Percentiles rank a stretch among this genome's conserved stretches.
phyloP scores from a whole-genome alignment of 345 rosid species.

The Streptanthus diversifolius region DNA sequence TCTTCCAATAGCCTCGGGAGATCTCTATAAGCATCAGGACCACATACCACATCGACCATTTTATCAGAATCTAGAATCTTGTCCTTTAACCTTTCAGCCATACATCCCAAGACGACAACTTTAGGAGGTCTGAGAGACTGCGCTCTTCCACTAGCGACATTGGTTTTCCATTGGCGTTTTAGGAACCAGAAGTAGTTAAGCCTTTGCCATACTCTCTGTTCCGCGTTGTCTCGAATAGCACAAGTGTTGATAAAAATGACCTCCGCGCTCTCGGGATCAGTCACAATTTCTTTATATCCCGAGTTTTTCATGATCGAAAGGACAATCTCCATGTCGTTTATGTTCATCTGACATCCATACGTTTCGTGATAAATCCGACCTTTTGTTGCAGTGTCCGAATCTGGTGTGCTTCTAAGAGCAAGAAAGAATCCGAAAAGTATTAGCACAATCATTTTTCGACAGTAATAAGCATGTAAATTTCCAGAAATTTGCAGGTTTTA shows the following conservation, averaged over 20 bases:
- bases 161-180: slow-evolving; percentile 83
- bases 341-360: slow-evolving; percentile 94
- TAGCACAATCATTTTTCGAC: background rate
- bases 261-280: slow-evolving; percentile 83
- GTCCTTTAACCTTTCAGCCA: slow-evolving; percentile 94
- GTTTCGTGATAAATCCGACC: slow-evolving; percentile 93
- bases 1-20: slow-evolving; percentile 76
- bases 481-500: background rate
- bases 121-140: slow-evolving; percentile 69
- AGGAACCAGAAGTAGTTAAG: slow-evolving; percentile 95
- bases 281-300: slow-evolving; percentile 64
- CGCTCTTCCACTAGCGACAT: slow-evolving; percentile 65
- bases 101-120: slow-evolving; percentile 93
- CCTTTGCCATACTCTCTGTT: slow-evolving; percentile 95
- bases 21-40: slow-evolving; percentile 94
- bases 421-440: background rate
- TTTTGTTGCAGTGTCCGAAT: slow-evolving; percentile 38
- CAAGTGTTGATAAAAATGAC: slow-evolving; percentile 85
- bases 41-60: slow-evolving; percentile 98
- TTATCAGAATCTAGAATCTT: slow-evolving; percentile 88
- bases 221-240: slow-evolving; percentile 88
- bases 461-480: background rate
- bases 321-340: slow-evolving; percentile 94
- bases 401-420: slow-evolving; percentile 37
- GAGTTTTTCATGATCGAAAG: slow-evolving; percentile 81